phyloP scores from a whole-genome alignment of 257 asterid genomes.

The Primulina huaijiensis region DNA sequence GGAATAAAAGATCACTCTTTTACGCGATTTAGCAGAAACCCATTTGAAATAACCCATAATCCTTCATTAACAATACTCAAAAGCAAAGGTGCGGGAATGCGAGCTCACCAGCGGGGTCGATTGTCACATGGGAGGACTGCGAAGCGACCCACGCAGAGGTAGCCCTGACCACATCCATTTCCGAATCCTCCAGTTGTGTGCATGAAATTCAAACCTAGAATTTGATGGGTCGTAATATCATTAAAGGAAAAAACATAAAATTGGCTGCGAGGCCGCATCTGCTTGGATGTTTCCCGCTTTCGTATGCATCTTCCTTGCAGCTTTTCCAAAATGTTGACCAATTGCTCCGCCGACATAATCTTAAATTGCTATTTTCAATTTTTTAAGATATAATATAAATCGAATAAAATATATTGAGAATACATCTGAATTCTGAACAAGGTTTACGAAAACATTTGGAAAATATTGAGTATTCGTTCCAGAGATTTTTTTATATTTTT shows the following conservation, averaged over 20 bases:
- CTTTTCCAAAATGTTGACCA: constrained; percentile 17
- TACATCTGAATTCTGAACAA: too few relatives aligned
- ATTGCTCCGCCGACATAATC: too few relatives aligned
- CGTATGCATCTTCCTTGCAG: not conserved
- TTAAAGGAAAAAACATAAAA: not conserved
- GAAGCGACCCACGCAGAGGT: constrained; percentile 92
- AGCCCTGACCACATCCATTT: constrained; percentile 78
- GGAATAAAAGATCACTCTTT: constrained; percentile 12
- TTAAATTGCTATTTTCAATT: too few relatives aligned
- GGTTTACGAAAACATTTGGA: too few relatives aligned
- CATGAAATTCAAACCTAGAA: constrained; percentile 29
- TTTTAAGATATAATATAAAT: too few relatives aligned
- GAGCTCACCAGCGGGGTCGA: constrained; percentile 62
- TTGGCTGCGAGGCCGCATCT: not conserved
- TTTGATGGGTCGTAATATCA: constrained; percentile 5
- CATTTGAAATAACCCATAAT: constrained; percentile 2
- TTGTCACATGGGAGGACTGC: constrained; percentile 73
- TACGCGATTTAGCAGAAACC: not conserved
- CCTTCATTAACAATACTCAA: not conserved
- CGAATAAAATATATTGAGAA: too few relatives aligned
- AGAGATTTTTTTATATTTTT: too few relatives aligned
- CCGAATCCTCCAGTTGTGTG: constrained; percentile 2
- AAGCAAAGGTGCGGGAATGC: constrained; percentile 10
- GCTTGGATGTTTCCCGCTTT: constrained; percentile 40
- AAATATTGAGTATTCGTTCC: too few relatives aligned